Evolutionary conservation across 2,329 filamentous ascomycete species (phyloP), one percentile per base, ranked within the genome.

Genomic region (Microdochium nivale): DNA sequence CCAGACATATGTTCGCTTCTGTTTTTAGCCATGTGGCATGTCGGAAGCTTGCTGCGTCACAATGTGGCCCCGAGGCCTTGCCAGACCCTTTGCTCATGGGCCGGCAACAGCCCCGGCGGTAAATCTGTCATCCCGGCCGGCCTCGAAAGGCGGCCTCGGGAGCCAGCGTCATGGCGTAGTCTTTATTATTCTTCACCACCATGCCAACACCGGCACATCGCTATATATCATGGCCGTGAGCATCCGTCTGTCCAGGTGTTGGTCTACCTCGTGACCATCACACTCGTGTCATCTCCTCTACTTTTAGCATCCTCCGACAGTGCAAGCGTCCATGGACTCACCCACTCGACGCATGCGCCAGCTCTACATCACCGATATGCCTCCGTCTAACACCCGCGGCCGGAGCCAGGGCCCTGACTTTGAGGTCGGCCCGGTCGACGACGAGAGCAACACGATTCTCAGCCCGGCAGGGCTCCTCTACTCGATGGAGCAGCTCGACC

Each of bases 331-430:
- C 16, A 44, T 44, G n/a, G 40, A 44, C 19, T 60, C 65, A 49
- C 64, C 63, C 46, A 59, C 59, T 46, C 59, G 63, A 52, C 56
- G 57, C 51, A 64, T 75, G 57, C 68, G 66, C 59, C 63, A 65
- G 62, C 70, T 75, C 61, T 72, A 70, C 49, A 61, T 74, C 21
- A 65, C 63, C 55, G 65, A 60, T 54, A 72, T 72, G 66, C 61
- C 70, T 5, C 13, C 23, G 50, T 61, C 66, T 30, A 61, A 59
- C 30, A 65, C 65, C n/a, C 63, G 61, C 50, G 59, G 58, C 52
- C 65, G 61, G 49, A 59, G 58, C 52, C 65, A 59, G 40, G 58
- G 58, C 55, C 60, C 59, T 37, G 59, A 55, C 14, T 49, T 57
- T 16, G 53, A 55, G 21, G 62, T 60, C 48, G 58, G 56, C n/a